Evolutionary conservation across 208 protist species (phyloP).

Genomic region (Herpetomonas tarakana): DNA sequence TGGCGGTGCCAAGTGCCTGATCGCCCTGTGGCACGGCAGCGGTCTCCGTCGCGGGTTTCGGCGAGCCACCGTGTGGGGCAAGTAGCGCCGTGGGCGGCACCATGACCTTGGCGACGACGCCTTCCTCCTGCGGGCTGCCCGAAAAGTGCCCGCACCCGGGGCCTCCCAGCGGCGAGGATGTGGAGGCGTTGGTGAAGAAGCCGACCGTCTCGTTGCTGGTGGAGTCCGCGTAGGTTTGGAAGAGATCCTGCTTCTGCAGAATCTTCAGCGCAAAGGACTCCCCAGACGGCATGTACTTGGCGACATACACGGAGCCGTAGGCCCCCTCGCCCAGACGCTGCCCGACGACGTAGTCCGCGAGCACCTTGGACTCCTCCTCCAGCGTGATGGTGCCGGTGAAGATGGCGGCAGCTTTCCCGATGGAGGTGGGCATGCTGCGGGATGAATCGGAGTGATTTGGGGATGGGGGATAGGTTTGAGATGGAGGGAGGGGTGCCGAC

Average conservation of each 20-base stretch:
- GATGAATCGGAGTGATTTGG: too few relatives aligned
- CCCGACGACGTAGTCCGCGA: constrained; percentile 72
- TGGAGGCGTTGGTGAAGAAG: not conserved
- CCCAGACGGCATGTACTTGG: constrained; percentile 74
- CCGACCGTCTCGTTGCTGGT: not conserved
- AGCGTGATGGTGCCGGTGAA: constrained; percentile 69
- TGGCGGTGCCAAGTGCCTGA: not conserved
- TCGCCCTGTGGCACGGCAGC: not conserved
- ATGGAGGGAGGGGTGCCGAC: too few relatives aligned
- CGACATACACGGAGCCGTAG: constrained; percentile 86
- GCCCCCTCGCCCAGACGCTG: constrained; percentile 85
- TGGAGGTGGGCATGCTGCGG: too few relatives aligned
- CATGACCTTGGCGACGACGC: not conserved
- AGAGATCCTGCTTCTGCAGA: constrained; percentile 73
- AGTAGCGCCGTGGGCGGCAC: not conserved
- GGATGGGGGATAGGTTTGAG: too few relatives aligned
- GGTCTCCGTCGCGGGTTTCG: too few relatives aligned
- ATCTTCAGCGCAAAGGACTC: constrained; percentile 86
- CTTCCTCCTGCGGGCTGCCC: too few relatives aligned
- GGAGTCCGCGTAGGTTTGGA: constrained; percentile 14
- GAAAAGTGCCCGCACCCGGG: not conserved
- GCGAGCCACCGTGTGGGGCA: too few relatives aligned
- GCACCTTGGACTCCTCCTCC: constrained; percentile 64
- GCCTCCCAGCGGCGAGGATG: constrained; percentile 5
- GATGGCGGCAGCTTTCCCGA: constrained; percentile 13